Evolutionary conservation across 805 yeast genomes (phyloP).

Genomic region (Ogataea kodamae): DNA sequence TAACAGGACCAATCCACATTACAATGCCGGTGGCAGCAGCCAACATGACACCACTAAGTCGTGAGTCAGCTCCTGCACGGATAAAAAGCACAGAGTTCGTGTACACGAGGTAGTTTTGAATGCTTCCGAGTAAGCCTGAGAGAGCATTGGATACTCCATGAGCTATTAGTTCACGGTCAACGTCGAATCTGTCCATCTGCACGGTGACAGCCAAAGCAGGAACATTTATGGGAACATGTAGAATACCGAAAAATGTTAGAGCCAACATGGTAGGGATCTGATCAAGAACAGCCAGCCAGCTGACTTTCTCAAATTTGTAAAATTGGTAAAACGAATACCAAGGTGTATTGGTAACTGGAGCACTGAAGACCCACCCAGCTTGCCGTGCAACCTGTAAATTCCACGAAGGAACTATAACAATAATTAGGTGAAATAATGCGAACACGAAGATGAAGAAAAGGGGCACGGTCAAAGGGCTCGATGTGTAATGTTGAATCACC

Average conservation of each 20-base stretch:
- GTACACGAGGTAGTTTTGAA: conserved; percentile 92
- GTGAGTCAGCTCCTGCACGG: conserved; percentile 89
- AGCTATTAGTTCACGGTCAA: conserved; percentile 88
- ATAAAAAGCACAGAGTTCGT: conserved; percentile 90
- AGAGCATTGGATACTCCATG: conserved; percentile 89
- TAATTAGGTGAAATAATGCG: conserved; percentile 61
- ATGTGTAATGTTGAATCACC: conserved; percentile 54
- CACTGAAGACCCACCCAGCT: conserved; percentile 79
- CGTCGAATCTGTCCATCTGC: conserved; percentile 81
- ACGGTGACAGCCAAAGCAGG: conserved; percentile 94
- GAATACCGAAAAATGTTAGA: conserved; percentile 87
- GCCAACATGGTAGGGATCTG: conserved; percentile 94
- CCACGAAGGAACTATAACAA: conserved; percentile 64
- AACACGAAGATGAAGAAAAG: conserved; percentile 73
- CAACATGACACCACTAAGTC: conserved; percentile 85
- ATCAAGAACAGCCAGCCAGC: conserved; percentile 63
- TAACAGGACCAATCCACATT: conserved; percentile 84
- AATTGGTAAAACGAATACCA: conserved; percentile 85
- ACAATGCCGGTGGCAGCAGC: conserved; percentile 77
- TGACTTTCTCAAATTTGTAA: conserved; percentile 67
- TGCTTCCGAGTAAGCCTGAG: conserved; percentile 81
- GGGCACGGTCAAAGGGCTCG: conserved; percentile 74
- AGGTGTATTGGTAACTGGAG: conserved; percentile 64
- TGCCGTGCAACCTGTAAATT: conserved; percentile 58
- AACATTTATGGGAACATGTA: conserved; percentile 96